A percentile compares a stretch with the other conserved stretches of the same genome.
Evolutionary conservation across 805 yeast genomes (phyloP).

Genomic region (Metschnikowia borealis): DNA sequence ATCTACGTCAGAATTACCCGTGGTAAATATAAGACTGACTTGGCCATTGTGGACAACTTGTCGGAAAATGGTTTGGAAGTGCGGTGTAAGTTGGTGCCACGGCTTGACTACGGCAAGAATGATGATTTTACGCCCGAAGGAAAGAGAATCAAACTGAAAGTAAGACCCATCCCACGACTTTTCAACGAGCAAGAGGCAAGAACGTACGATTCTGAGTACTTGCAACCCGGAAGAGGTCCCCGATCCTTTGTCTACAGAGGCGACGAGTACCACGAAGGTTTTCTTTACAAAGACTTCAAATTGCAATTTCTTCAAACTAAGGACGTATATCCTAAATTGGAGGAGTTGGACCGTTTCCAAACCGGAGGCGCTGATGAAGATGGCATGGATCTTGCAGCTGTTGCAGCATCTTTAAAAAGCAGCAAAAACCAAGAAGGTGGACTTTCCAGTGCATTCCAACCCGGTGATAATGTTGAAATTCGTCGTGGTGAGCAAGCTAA

Average conservation of each 20-base stretch:
- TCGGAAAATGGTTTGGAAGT: conserved; percentile 95
- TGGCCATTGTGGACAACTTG: conserved; percentile 88
- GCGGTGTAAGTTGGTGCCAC: conserved; percentile 87
- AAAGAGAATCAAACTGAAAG: conserved; percentile 46
- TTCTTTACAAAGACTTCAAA: conserved; percentile 78
- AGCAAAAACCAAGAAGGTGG: conserved; percentile 27
- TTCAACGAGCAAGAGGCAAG: conserved; percentile 88
- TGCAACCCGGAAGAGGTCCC: conserved; percentile 61
- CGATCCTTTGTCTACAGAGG: conserved; percentile 68
- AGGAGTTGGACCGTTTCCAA: conserved; percentile 80
- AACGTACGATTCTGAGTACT: conserved; percentile 70
- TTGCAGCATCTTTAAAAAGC: conserved; percentile 80
- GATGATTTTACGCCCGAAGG: conserved; percentile 49
- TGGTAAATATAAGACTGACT: conserved; percentile 88
- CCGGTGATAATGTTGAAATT: conserved; percentile 92
- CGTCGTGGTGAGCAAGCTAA: conserved; percentile 92
- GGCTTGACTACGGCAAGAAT: conserved; percentile 83
- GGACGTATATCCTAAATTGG: conserved; percentile 79
- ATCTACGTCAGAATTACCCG: conserved; percentile 85
- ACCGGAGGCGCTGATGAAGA: conserved; percentile 68
- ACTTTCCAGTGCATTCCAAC: conserved; percentile 57
- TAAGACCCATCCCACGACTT: conserved; percentile 79
- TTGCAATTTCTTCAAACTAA: conserved; percentile 77
- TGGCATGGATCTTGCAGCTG: conserved; percentile 81
- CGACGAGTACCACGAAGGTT: conserved; percentile 90